Evolutionary conservation across 345 rosid genomes (phyloP).

Genomic region (Mallotus nudiflorus): DNA sequence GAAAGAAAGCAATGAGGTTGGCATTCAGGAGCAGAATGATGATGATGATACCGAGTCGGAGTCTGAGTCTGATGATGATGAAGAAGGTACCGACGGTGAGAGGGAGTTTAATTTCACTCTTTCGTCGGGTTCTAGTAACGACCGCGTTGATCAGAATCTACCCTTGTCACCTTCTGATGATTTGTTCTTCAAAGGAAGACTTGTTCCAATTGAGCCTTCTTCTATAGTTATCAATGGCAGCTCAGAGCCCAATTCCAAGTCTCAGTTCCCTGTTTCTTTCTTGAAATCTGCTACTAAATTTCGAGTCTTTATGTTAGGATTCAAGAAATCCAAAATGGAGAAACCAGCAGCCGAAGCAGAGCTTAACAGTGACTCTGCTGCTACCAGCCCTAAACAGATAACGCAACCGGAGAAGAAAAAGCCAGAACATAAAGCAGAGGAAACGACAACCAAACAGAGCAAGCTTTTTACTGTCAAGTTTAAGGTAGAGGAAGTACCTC

Average conservation of each 20-base stretch:
- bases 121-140: constrained; percentile 60
- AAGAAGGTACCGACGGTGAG: too few species aligned
- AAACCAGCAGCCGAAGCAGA: constrained; percentile 13
- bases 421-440: constrained; percentile 40
- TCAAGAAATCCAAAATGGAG: constrained; percentile 56
- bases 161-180: constrained; percentile 69
- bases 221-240: constrained; percentile 28
- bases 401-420: constrained; percentile 36
- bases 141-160: constrained; percentile 45
- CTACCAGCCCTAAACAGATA: constrained; percentile 7
- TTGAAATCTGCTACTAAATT: constrained; percentile 83
- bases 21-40: too few species aligned
- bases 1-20: constrained; percentile 19
- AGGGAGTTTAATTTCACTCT: constrained; percentile 60
- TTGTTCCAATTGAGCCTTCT: constrained; percentile 55
- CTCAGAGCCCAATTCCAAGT: constrained; percentile 45
- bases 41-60: neutral
- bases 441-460: constrained; percentile 17
- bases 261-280: constrained; percentile 60
- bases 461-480: constrained; percentile 64
- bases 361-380: neutral
- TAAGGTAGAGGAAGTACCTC: constrained; percentile 77
- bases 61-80: neutral
- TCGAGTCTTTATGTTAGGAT: constrained; percentile 69
- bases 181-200: constrained; percentile 69